These are phyloP conservation scores for Phyllosticta ampelicida DNA, from an alignment of 2,329 filamentous ascomycete genomes.

Conservation along the genomic window DNA sequence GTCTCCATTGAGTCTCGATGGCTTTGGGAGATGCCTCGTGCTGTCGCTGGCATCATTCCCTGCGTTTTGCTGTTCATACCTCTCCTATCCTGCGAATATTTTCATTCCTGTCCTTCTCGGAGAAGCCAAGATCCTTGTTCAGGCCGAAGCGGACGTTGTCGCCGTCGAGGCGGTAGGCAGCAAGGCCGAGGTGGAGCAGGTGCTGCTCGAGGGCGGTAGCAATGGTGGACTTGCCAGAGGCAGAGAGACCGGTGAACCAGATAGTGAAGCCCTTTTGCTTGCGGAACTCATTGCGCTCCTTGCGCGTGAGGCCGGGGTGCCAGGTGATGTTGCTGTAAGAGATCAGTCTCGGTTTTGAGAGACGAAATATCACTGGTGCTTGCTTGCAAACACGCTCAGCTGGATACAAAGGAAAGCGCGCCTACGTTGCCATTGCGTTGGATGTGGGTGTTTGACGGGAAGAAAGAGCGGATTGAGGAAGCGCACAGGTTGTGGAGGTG, in stretches of 20 bases:
- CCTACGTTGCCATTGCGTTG: slow-evolving; percentile 26
- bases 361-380: neutral
- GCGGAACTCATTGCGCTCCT: slow-evolving; percentile 63
- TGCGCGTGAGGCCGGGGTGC: slow-evolving; percentile 70
- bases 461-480: neutral
- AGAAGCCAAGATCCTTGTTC: slow-evolving; percentile 96
- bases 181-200: slow-evolving; percentile 71
- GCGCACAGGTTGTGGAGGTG: neutral
- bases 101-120: slow-evolving; percentile 85
- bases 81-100: slow-evolving; percentile 96
- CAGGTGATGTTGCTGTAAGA: slow-evolving; percentile 71
- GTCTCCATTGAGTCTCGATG: neutral
- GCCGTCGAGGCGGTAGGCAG: slow-evolving; percentile 88
- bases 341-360: neutral
- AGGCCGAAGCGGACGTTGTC: slow-evolving; percentile 98
- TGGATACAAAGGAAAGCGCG: neutral
- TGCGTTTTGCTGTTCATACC: slow-evolving; percentile 22
- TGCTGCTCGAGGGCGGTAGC: slow-evolving; percentile 96
- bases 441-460: neutral
- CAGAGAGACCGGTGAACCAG: slow-evolving; percentile 95
- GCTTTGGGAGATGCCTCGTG: neutral
- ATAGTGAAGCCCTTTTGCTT: slow-evolving; percentile 86
- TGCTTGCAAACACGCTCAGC: neutral
- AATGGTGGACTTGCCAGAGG: slow-evolving; percentile 94
- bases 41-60: neutral